Evolutionary conservation across 345 rosid species (phyloP), one percentile per base, ranked within the genome.

Genomic region (Gossypium thurberi): DNA sequence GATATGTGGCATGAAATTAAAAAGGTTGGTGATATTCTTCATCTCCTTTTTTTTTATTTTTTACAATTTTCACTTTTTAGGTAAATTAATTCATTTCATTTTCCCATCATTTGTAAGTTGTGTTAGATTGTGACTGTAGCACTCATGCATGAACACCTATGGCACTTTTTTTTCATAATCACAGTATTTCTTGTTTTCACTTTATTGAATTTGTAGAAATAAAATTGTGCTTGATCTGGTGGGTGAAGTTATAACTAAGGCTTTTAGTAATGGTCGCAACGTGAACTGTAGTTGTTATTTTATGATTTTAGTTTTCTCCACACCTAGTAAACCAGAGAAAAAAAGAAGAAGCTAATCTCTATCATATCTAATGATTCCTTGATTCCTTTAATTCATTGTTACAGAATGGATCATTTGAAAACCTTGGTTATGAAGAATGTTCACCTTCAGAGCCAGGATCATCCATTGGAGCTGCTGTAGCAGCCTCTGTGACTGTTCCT

Each of bases 1-100:
- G 92, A 89, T 65, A 89, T 91, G 94, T 91, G 99, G 99, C 82
- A 89, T 77, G 96, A 95, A 74, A 85, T 95, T 15, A 90, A 91
- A 78, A 82, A 88, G 97, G 99, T 92, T 65, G 64, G 58, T 60
- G 13, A 5, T 11, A 2, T 43, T 65, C 51, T 43, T 20, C 28
- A 15, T 50, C 37, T 33, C 6, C 37, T 0, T 0, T 28, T 3
- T 28, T 3, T 28, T 18, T 8, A 0, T 2, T 18, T 28, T 26
- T 59, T 26, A 2, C 10, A 13, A 1, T 12, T 59, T 25, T 2
- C 18, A 59, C 4, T 11, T 25, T 58, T 59, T 9, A 58, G 33
- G 18, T 13, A 59, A 59, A 4, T 59, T 26, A 26, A 59, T 26
- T 28, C 14, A 26, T 2, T 26, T 14, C 15, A 13, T 59, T 59